Evolutionary conservation across 106 monocot species (phyloP), one percentile per base, ranked within the genome.

Genomic region (Dactylorhiza incarnata): DNA sequence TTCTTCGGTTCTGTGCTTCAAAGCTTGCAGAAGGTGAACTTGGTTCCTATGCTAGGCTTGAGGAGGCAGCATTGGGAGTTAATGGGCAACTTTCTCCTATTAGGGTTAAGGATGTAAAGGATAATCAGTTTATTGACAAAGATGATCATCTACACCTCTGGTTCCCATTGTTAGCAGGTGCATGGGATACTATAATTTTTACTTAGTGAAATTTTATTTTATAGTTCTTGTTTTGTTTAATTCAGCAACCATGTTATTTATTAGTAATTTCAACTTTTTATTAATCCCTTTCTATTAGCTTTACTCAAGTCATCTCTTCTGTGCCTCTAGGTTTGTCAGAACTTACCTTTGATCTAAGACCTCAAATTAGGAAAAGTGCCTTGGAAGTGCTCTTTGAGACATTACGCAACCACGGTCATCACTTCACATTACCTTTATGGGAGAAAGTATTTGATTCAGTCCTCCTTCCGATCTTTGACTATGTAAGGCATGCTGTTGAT

Each of bases 401-500:
- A 69, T 77, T 95, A 50, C 85, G 95, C 53, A 92, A 92, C 72
- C 87, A 95, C 78, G 95, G 95, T 3, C 92, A 92, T 78, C 91
- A 82, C 68, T 95, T 95, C 84, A 84, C 95, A 19, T 84, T 92
- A 77, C 77, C 87, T 69, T 82, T 95, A 68, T 95, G 95, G 95
- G 95, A 95, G 58, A 87, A 86, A 48, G 95, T 95, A 48, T 95
- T 95, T 72, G 95, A 95, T 67, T 95, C 95, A 12, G 95, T 88
- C 44, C 87, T 95, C 45, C 89, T 95, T 73, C 95, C 95, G 37
- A 95, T 95, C 75, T 95, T 95, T 86, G 95, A 95, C 76, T 95
- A 92, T 78, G 95, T 92, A 79, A 87, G 95, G 37, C 95, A 95
- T 85, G 95, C 86, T 69, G 89, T 95, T 51, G 95, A 92, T 76